Base-by-base conservation (phyloP, 305 asterid genomes). In the Fraxinus xanthoxyloides region DNA sequence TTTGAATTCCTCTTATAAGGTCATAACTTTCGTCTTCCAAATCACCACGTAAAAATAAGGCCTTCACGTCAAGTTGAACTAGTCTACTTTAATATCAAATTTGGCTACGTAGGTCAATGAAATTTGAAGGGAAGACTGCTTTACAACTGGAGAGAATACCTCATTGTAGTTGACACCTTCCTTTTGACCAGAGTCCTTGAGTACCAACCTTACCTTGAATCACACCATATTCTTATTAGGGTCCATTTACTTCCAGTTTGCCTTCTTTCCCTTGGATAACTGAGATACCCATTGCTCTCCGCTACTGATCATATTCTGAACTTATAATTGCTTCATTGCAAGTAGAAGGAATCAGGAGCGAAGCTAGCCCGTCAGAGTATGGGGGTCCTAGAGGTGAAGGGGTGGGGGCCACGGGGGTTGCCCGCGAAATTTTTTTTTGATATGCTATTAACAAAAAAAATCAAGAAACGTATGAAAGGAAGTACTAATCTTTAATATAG, bases 41-140 rank as follows among this genome's bases (percentile, higher is more conserved):
- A 15, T 5, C 21, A 59, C n/a, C 75, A 7, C 32, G 54, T 35
- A 59, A 34, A 34, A 78, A 32, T n/a, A 3, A 2, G 4, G 7
- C 23, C 70, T 72, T 77, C 26, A 51, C 82, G 75, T 78, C 77
- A 12, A 78, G 31, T 40, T 78, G 82, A 83, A 31, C 82, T 83
- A 73, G 79, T 32, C 82, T 83, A 73, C 76, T 32, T 83, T 79
- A 21, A 83, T 59, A 56, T 73, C 15, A 24, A 70, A 78, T 10
- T 83, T 51, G 21, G 82, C 76, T 78, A 17, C 56, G 72, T 63
- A 83, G 36, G 59, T 61, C 65, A 78, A 78, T 38, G 78, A 77
- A 77, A 82, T 82, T 19, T 48, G 24, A 51, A 77, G 36, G 5
- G 30, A 69, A 7, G 32, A 79, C 32, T 70, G 51, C 2, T 70